phyloP scores from a whole-genome alignment of 176 grass and related monocot species.

The Avena insularis region DNA sequence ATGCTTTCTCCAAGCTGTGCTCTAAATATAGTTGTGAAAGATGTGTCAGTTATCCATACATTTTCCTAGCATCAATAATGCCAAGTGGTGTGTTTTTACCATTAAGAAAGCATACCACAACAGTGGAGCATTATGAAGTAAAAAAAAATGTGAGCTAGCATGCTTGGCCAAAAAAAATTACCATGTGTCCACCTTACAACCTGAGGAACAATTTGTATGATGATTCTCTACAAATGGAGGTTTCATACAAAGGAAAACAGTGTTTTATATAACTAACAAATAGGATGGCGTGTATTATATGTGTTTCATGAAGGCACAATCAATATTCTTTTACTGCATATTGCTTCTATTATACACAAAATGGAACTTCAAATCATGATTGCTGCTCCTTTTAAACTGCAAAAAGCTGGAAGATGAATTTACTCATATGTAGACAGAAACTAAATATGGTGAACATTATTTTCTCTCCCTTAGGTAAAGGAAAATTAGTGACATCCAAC shows the following conservation, averaged over 20 bases:
- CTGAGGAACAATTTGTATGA: not conserved
- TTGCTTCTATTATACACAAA: conserved; percentile 3
- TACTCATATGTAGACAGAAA: conserved; percentile 8
- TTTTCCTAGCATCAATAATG: conserved; percentile 25
- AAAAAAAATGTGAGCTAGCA: not conserved
- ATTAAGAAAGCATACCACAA: not conserved
- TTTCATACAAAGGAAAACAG: not conserved
- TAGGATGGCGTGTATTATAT: not conserved
- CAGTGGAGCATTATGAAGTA: not conserved
- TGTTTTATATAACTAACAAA: not conserved
- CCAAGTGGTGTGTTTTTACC: not conserved
- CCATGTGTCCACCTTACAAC: conserved; percentile 9
- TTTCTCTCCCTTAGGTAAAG: not conserved
- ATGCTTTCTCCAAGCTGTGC: conserved; percentile 92
- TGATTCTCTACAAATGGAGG: conserved; percentile 1
- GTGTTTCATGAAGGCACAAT: not conserved
- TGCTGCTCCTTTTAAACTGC: not conserved
- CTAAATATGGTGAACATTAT: not conserved
- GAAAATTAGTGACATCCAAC: not conserved
- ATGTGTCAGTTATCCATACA: conserved; percentile 30
- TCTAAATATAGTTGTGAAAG: conserved; percentile 51
- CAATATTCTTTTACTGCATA: conserved; percentile 12
- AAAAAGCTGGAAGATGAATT: not conserved
- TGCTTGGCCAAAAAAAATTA: not conserved
- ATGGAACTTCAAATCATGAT: not conserved